Percentiles rank a stretch among this genome's conserved stretches.
Conservation (phyloP, 148 eudicot genomes). For the Rhododendron vialii region DNA sequence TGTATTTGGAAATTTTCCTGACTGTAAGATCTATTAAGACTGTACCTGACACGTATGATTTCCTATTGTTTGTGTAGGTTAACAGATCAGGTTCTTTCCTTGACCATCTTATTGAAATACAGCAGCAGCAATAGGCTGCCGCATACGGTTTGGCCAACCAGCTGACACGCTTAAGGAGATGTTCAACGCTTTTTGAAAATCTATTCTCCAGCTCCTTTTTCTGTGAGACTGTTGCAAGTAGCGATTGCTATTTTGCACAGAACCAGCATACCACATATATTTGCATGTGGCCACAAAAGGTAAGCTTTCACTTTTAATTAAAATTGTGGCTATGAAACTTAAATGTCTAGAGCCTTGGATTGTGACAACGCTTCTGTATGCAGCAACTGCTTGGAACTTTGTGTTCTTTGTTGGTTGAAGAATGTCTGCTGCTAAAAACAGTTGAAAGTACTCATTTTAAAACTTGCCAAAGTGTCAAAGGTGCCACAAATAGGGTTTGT, state of each 20-base stretch:
- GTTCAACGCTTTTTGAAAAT: constrained; percentile 32
- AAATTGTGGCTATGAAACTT: not conserved
- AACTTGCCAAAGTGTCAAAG: constrained; percentile 51
- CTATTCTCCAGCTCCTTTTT: constrained; percentile 26
- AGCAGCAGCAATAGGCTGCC: constrained; percentile 77
- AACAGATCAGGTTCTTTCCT: constrained; percentile 62
- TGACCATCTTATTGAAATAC: constrained; percentile 72
- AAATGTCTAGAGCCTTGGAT: not conserved
- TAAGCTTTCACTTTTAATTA: constrained; percentile 15
- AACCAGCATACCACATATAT: constrained; percentile 38
- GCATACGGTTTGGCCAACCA: constrained; percentile 49
- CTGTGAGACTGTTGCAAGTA: not conserved
- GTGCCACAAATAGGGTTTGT: constrained; percentile 34
- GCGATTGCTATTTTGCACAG: constrained; percentile 26
- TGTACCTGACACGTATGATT: not conserved
- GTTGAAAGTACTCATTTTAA: constrained; percentile 50
- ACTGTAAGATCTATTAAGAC: not conserved
- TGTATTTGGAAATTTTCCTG: not conserved
- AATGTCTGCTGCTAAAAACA: constrained; percentile 56
- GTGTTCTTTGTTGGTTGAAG: constrained; percentile 55
- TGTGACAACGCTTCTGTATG: constrained; percentile 13
- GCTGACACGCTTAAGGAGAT: constrained; percentile 37
- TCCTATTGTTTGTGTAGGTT: constrained; percentile 46
- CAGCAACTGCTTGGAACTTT: constrained; percentile 84
- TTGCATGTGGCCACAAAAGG: constrained; percentile 98